Evolutionary conservation across 306 rosid species (phyloP).

Genomic region (Ziziphus jujuba): DNA sequence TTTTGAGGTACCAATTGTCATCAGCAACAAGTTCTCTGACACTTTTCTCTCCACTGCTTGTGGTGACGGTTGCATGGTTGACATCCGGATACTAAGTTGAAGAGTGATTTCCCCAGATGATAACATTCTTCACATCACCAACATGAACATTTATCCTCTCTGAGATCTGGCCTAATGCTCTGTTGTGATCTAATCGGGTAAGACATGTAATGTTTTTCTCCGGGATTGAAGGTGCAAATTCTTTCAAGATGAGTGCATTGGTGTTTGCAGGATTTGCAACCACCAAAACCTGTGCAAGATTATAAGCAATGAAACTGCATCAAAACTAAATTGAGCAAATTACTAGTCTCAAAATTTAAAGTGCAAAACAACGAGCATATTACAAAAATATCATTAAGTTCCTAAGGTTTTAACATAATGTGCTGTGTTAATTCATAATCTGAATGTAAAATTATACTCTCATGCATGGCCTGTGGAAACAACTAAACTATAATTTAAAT

Average conservation of each 20-base stretch:
- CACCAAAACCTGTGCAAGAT: conserved; percentile 64
- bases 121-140: conserved; percentile 72
- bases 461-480: too few species aligned
- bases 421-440: too few species aligned
- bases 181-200: conserved; percentile 89
- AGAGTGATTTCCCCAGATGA: conserved; percentile 95
- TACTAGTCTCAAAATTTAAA: neutral
- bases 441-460: too few species aligned
- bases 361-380: neutral
- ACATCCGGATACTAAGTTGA: conserved; percentile 92
- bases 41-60: conserved; percentile 31
- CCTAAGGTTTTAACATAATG: too few species aligned
- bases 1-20: conserved; percentile 55
- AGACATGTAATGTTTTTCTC: conserved; percentile 81
- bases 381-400: too few species aligned
- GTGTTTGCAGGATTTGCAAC: conserved; percentile 98
- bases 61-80: conserved; percentile 67
- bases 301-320: conserved; percentile 14
- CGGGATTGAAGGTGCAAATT: conserved; percentile 78
- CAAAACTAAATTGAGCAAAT: neutral
- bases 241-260: conserved; percentile 81
- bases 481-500: too few species aligned
- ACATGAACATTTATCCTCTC: conserved; percentile 70
- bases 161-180: conserved; percentile 85
- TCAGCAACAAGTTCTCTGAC: conserved; percentile 57